Evolutionary conservation across 2,329 filamentous ascomycete species (phyloP), one percentile per base, ranked within the genome.

Genomic region (Scolecobasidium constrictum): DNA sequence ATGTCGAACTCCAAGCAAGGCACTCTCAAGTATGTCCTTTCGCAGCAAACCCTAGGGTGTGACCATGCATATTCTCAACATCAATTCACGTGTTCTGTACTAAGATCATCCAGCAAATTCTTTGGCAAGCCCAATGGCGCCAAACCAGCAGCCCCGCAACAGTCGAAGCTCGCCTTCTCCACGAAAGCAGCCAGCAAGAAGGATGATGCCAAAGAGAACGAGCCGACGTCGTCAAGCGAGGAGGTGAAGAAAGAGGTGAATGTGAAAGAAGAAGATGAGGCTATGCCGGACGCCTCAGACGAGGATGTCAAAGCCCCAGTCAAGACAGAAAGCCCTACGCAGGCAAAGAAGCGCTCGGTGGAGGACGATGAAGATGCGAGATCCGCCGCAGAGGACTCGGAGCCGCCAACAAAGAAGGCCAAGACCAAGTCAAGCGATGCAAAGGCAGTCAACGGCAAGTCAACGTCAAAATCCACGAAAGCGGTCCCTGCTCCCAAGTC

Each of bases 21-120:
- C 55, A 94, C 84, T 47, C 67, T 94, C 61, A 85, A 85, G 87
- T 94, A 92, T 67, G 86, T 90, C 49, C 81, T 77, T 64, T 67
- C 78, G 54, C 84, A 90, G 69, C 77, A 73, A 57, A 86, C 80
- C 53, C 66, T 90, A 61, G 75, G 80, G 83, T 87, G 77, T n/a
- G 26, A 31, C n/a, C 9, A 7, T 9, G 26, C 62, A 68, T 62
- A 47, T 42, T 49, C 31, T 47, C 38, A 46, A 21, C 13, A 44
- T 34, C n/a, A 43, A 31, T 35, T 36, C 19, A 38, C 35, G 35
- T 38, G 26, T 15, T 13, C 13, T 43, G 3, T 42, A 41, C 43
- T 41, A 17, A 45, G 9, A 23, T 42, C 7, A 16, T 48, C 44
- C 50, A 96, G 90, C 48, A 92, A 90, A 59, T 95, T 94, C 66